Percentiles rank a stretch among this genome's conserved stretches.
Evolutionary conservation across 2,329 filamentous ascomycete species (phyloP).

Genomic region (Phaeosphaeria sp.): DNA sequence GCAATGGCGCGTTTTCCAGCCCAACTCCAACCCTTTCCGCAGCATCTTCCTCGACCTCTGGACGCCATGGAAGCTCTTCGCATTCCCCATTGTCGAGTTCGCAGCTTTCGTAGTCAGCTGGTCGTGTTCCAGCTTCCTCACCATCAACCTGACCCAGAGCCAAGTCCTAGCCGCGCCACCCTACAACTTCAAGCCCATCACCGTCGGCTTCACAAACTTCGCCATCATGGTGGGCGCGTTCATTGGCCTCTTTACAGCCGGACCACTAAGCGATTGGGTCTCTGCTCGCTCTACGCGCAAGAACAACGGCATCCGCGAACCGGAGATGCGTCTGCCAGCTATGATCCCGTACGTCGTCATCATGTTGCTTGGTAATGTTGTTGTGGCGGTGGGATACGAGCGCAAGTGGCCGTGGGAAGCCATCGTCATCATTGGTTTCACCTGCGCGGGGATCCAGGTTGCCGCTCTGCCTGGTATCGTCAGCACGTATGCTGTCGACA

Average conservation of each 20-base stretch:
- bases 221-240: constrained; percentile 61
- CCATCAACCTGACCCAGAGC: constrained; percentile 65
- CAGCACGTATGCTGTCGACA: constrained; percentile 67
- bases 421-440: constrained; percentile 65
- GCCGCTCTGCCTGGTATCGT: constrained; percentile 66
- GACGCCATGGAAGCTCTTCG: constrained; percentile 67
- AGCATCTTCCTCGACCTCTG: constrained; percentile 62
- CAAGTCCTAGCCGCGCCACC: constrained; percentile 63
- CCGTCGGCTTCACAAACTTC: constrained; percentile 64
- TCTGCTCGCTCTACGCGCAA: constrained; percentile 58
- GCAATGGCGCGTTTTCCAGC: constrained; percentile 63
- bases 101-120: constrained; percentile 68
- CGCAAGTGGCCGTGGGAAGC: constrained; percentile 61
- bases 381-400: constrained; percentile 62
- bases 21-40: constrained; percentile 54
- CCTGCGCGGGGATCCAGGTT: constrained; percentile 64
- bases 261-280: constrained; percentile 65
- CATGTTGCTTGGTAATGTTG: constrained; percentile 64
- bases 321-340: constrained; percentile 64
- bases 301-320: constrained; percentile 63
- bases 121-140: constrained; percentile 64
- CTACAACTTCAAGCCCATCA: constrained; percentile 59
- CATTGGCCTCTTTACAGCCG: constrained; percentile 62
- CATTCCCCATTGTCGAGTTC: constrained; percentile 69
- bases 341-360: constrained; percentile 65